Evolutionary conservation across 2,329 filamentous ascomycete genomes (phyloP).

Genomic region (Alternaria sp.): DNA sequence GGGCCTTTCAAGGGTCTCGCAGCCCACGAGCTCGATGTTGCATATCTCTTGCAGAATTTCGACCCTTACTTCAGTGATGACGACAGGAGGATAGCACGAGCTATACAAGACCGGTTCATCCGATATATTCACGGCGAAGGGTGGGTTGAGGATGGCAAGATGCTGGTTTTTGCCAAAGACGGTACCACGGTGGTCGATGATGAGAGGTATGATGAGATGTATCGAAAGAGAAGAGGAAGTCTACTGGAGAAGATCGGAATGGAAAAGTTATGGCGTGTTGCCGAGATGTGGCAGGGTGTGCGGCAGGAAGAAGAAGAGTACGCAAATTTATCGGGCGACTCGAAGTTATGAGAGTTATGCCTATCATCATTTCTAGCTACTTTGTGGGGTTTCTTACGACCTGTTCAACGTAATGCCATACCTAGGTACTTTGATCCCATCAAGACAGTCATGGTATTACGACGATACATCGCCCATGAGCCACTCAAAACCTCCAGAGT

Average conservation of each 20-base stretch:
- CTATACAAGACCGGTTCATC: constrained; percentile 35
- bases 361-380: background rate
- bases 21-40: constrained; percentile 42
- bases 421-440: background rate
- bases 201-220: constrained; percentile 29
- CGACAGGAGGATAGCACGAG: constrained; percentile 12
- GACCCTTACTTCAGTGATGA: constrained; percentile 20
- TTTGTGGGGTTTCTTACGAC: background rate
- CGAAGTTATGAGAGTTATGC: constrained; percentile 3
- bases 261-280: constrained; percentile 31
- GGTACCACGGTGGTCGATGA: constrained; percentile 20
- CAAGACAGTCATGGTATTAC: background rate
- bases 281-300: constrained; percentile 40
- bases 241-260: constrained; percentile 27
- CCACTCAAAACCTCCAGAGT: too few relatives aligned
- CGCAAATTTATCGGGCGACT: background rate
- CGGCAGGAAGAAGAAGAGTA: constrained; percentile 21
- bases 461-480: too few relatives aligned
- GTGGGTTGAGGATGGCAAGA: constrained; percentile 25
- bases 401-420: background rate
- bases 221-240: constrained; percentile 28
- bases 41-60: constrained; percentile 37
- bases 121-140: constrained; percentile 30
- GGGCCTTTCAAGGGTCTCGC: constrained; percentile 28
- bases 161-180: constrained; percentile 27